Conservation (phyloP, 805 yeast species). For the Suhomyces kilbournensis region DNA sequence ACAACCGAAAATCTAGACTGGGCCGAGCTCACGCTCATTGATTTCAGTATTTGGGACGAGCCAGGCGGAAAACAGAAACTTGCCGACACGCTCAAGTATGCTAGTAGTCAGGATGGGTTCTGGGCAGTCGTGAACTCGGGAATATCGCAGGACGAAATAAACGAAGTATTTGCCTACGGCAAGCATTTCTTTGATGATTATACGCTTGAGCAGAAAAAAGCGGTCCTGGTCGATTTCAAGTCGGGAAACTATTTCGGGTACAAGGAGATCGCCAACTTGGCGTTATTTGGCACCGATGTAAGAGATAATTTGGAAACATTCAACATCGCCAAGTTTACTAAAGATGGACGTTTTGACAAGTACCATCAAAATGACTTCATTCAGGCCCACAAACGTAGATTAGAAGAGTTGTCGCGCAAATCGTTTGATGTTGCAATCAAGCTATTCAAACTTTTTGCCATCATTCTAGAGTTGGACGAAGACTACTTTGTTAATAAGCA, state of each 20-base stretch:
- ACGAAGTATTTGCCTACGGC: constrained; percentile 26
- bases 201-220: constrained; percentile 23
- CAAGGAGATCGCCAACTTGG: constrained; percentile 29
- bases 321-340: constrained; percentile 32
- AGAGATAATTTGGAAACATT: constrained; percentile 28
- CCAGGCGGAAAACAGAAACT: constrained; percentile 24
- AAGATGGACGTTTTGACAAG: constrained; percentile 15
- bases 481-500: constrained; percentile 30
- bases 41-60: constrained; percentile 23
- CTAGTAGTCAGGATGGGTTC: constrained; percentile 30
- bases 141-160: constrained; percentile 21
- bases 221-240: constrained; percentile 23
- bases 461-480: constrained; percentile 32
- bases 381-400: constrained; percentile 18
- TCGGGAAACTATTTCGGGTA: constrained; percentile 33
- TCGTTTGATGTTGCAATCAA: constrained; percentile 23
- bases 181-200: constrained; percentile 25
- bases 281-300: constrained; percentile 27
- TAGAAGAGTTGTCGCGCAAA: constrained; percentile 20
- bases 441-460: constrained; percentile 29
- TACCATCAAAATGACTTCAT: constrained; percentile 20
- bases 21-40: constrained; percentile 29
- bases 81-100: constrained; percentile 24
- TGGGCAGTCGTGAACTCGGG: constrained; percentile 29
- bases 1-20: constrained; percentile 27